Conservation (phyloP, 441 rosid species). For the Populus hybrid region DNA sequence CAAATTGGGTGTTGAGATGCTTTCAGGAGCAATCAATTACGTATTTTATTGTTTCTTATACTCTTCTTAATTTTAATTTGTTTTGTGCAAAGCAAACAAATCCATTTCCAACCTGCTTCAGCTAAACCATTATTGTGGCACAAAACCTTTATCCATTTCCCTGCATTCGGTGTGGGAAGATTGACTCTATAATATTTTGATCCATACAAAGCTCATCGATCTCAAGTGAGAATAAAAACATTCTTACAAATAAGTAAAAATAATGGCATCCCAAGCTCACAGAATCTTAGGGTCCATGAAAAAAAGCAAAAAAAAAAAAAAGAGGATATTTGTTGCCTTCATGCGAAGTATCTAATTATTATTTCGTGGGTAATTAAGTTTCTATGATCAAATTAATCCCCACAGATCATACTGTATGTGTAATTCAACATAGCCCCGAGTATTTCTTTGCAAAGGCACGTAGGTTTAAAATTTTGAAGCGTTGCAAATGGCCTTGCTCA, state of each 20-base stretch:
- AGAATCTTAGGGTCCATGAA: neutral
- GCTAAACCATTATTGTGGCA: neutral
- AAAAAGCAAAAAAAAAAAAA: no score
- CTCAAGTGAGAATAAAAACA: neutral
- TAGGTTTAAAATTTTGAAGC: neutral
- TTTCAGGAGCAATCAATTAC: neutral
- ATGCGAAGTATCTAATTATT: no score
- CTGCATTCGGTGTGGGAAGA: neutral
- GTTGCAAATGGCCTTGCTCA: neutral
- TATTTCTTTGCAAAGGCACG: neutral
- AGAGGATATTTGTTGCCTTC: no score
- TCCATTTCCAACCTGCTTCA: neutral
- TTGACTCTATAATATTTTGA: neutral
- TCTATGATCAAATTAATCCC: neutral
- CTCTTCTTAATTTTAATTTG: neutral
- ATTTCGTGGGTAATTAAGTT: neutral
- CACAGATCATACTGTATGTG: neutral
- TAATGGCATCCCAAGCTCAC: neutral
- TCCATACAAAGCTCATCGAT: neutral
- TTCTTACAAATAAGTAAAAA: no score
- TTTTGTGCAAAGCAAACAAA: neutral
- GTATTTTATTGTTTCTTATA: neutral
- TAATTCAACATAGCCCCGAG: no score
- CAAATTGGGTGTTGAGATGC: slow-evolving; percentile 4
- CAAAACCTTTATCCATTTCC: neutral